Evolutionary conservation across 2,329 filamentous ascomycete genomes (phyloP), one percentile per base, ranked within the genome.

Genomic region (Aspergillus arachidicola): DNA sequence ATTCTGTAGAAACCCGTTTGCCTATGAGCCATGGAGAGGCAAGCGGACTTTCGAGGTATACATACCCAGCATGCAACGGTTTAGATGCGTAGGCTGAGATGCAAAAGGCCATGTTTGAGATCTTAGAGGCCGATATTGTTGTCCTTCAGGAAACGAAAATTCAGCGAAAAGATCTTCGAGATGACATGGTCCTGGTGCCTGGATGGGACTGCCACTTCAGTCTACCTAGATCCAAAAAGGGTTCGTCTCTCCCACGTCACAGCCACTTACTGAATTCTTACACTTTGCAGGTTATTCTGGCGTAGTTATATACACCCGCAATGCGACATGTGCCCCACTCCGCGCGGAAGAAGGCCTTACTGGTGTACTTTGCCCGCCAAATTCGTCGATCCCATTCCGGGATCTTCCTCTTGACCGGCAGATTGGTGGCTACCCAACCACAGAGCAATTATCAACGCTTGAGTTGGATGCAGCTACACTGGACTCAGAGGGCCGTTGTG

Each of bases 161-260:
- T 46, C 95, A 98, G 75, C 86, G 91, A 62, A 97, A 97, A 75
- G 94, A 97, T 70, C 82, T 99, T 1, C 86, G 84, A 46, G 95
- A 98, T 83, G 95, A 98, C 71, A 98, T 98, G 93, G 94, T 98
- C 11, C 82, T 98, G 38, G 88, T 98, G 0, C 89, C 92, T 0
- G 95, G 95, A 14, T 99, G 94, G 94, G 95, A 99, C 75, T 94
- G 94, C 68, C 97, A 90, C 79, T 97, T 97, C 79, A 97, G 93
- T 75, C 83, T 99, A 28, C 95, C 95, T 0, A 93, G 90, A 75
- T 86, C 96, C 74, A 98, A 98, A 78, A 98, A 97, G 83, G 94
- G 93, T 90, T 80, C 28, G 68, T 60, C 14, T 28, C 21, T 26
- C 26, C 14, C 28, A 6, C 21, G 26, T n/a, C 28, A 21, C 7